Base-by-base conservation (phyloP, 257 asterid species). In the Hygrophila difformis region DNA sequence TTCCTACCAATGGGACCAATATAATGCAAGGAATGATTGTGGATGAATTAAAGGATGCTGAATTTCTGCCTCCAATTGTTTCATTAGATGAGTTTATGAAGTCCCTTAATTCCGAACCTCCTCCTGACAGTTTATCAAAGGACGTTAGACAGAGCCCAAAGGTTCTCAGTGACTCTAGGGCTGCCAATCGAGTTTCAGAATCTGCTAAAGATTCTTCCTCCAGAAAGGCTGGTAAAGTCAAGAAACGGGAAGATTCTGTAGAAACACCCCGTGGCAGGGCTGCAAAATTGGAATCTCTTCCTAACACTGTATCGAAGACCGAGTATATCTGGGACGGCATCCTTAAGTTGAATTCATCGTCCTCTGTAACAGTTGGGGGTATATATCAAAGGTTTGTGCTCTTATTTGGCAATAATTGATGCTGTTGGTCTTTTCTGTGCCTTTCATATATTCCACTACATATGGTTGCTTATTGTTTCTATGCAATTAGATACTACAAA, bases 21-120 rank as follows among this genome's bases (percentile, higher is more conserved):
- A 57, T 84, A 21, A 82, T 91, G 96, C 99, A 91, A 69, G 96
- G 95, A 61, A 77, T 86, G 77, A 86, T 83, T 28, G 97, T 74
- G 55, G 99, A 86, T 49, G 99, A 91, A 65, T 44, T 86, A 45
- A 91, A 83, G 70, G 93, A 91, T 66, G 75, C 82, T 1, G 93
- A 74, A 37, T 66, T 71, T 64, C 78, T 91, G 51, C 96, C 97
- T 44, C 96, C 99, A 16, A 86, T 91, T 39, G 93, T 91, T 59
- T 86, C 95, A 0, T 56, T 91, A 49, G 97, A 81, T 53, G 99
- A 91, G 68, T 91, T 91, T 53, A 80, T 91, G 99, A 97, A 91
- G 62, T 91, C 95, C 61, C 95, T 86, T 19, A 59, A 91, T 59
- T 59, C 88, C 47, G 99, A 91, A 53, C 97, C 99, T 59, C 99